Base-by-base conservation (phyloP, 345 rosid genomes). In the Gossypium turneri region DNA sequence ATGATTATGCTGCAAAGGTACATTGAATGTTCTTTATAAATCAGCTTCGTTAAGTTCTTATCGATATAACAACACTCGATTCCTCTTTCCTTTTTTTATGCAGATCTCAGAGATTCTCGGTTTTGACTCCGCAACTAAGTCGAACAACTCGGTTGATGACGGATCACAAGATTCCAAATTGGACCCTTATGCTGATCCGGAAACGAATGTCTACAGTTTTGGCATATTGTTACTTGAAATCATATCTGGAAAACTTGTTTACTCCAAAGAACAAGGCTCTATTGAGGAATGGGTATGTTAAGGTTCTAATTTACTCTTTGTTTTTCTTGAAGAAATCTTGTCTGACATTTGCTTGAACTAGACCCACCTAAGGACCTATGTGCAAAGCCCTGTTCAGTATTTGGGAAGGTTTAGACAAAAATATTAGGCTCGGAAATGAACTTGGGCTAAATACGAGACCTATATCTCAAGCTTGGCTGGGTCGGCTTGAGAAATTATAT, bases 1-100 rank as follows among this genome's bases (percentile, higher is more conserved):
- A 95, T 79, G 99, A 95, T 79, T 95, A 91, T 67, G 99, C 99
- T 47, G 91, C 97, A 7, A 95, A 95, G 98, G 99, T 92, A 72
- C 60, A 45, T 15, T 19, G 59, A 25, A 22, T 58, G 34, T 53
- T 55, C 67, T 70, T 13, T 29, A 2, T 16, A 17, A 20, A 7
- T n/a, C 47, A 51, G 12, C 34, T 25, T 43, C 41, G 3, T 62
- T 58, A 34, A 20, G 55, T 12, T 9, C 56, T 20, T 34, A 25
- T 12, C 16, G 29, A 51, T 25, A 10, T 59, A 13, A 9, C 34
- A 11, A 41, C 68, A 75, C 9, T n/a, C 24, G 43, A 25, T 50
- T 17, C 19, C 19, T n/a, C 17, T 13, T 7, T 9, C 72, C n/a
- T 66, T 24, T 56, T 34, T 9, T 76, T 19, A 48, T 58, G 48